Evolutionary conservation across 352 stramenopile species (phyloP), one percentile per base, ranked within the genome.

Genomic region (Albugo laibachii): DNA sequence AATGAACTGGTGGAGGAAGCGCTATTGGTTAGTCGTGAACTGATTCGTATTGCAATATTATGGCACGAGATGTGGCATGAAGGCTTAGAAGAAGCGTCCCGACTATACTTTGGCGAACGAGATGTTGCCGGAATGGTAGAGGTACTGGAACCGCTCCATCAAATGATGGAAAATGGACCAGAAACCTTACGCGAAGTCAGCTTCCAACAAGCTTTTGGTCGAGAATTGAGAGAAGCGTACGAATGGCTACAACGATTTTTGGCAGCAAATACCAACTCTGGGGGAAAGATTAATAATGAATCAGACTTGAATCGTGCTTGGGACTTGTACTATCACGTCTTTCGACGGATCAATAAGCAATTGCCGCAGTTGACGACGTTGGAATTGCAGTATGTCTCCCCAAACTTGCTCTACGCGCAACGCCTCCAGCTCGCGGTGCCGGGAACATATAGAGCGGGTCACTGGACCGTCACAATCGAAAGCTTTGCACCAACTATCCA

Each of bases 61-160:
- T 99, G 95, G 95, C 76, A 98, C 50, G 96, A 99, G 59, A 83
- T 95, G 57, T 99, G 96, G 96, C 94, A 98, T 48, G 89, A 97
- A 65, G 92, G 85, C 0, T 69, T 99, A 1, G 95, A 99, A 55
- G 89, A 99, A 61, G 95, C 96, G 5, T 97, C 82, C 21, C 69
- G 92, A 4, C 57, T 97, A 39, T 93, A 98, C 64, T 99, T 98
- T 65, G 89, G 80, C 13, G 86, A 98, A 55, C 83, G 89, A n/a
- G 93, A 99, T 66, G 74, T 98, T 5, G 79, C 94, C 18, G 93
- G 66, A 13, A 98, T 98, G 93, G 58, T 98, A 11, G 80, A 84
- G 48, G 81, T 97, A 6, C 59, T 99, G 0, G 55, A 85, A 14
- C 86, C 89, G 36, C 63, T 99, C 24, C 95, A 99, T 40, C 57